Percentiles rank a stretch among this genome's conserved stretches.
phyloP scores from a whole-genome alignment of 2,329 filamentous ascomycete species.

The Claviceps sorghi region DNA sequence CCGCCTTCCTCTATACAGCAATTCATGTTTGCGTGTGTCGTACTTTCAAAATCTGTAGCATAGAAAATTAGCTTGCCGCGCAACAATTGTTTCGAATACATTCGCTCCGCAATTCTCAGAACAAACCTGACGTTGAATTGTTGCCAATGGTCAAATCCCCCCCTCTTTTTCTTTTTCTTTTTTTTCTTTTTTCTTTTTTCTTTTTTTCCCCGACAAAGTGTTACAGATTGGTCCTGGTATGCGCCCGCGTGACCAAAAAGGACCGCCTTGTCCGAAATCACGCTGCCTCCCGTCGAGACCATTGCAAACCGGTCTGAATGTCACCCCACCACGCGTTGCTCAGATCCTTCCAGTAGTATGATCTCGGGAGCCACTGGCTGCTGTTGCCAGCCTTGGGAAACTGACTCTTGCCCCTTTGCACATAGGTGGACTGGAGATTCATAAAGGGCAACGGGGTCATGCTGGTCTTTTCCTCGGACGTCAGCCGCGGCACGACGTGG shows the following conservation, averaged over 20 bases:
- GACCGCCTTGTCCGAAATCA: background rate
- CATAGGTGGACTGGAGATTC: slow-evolving; percentile 4
- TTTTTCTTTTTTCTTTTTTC: too few relatives aligned
- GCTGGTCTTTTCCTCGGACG: background rate
- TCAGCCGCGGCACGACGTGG: background rate
- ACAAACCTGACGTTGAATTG: too few relatives aligned
- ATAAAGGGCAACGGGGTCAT: slow-evolving; percentile 4
- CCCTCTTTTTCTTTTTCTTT: too few relatives aligned
- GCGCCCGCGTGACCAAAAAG: background rate
- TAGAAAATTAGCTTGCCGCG: too few relatives aligned
- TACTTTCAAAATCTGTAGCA: too few relatives aligned
- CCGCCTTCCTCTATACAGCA: too few relatives aligned
- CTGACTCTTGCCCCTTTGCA: background rate
- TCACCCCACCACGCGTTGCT: slow-evolving; percentile 3
- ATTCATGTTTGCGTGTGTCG: too few relatives aligned
- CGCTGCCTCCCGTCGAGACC: background rate
- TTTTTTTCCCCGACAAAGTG: too few relatives aligned
- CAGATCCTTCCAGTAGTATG: slow-evolving; percentile 6
- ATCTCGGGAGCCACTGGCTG: slow-evolving; percentile 3
- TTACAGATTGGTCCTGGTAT: too few relatives aligned
- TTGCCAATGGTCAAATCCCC: too few relatives aligned
- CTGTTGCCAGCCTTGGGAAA: slow-evolving; percentile 2
- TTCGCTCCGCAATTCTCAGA: too few relatives aligned
- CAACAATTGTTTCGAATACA: too few relatives aligned
- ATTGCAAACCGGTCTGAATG: background rate